Evolutionary conservation across 2,329 filamentous ascomycete species (phyloP), one percentile per base, ranked within the genome.

Genomic region (Alternaria arborescens): DNA sequence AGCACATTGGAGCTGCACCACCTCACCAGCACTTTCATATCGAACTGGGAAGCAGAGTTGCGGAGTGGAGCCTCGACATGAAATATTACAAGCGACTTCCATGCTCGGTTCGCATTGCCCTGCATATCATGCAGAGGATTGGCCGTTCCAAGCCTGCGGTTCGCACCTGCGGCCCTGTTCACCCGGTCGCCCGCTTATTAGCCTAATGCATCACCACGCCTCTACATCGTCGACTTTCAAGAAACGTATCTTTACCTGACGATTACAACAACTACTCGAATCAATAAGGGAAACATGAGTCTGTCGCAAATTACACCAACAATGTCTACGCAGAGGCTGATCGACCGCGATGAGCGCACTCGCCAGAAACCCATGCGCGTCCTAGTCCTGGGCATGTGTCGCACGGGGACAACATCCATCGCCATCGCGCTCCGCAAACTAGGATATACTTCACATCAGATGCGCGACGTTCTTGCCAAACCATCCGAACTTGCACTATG

Each of bases 361-460:
- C 87, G 90, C 57, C 86, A 82, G 32, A 88, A 91, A 52, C 89
- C 89, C 34, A 92, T 92, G 89, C 87, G 87, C 74, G 87, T 92
- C 47, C 86, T 92, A 34, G 85, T 89, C 47, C 83, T 93, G 0
- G 90, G 89, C 46, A 83, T 91, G 18, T 88, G 88, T 56, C 84
- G 89, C 64, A 92, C 89, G 8, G 89, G 89, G 71, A 92, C 90
- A 70, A 86, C 88, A 34, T 91, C 72, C 18, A 63, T 76, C 16
- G 52, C 57, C 26, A 42, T 48, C 34, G 73, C 72, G 1, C 66
- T 76, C 3, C 67, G 87, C 87, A 82, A 73, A 84, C 81, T 75
- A 4, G 71, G 70, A 36, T 75, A 72, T 61, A 71, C 64, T 5
- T 61, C 70, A 0, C 67, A 72, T 56, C 64, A 70, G 4, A 72